Percentiles rank a stretch among this genome's conserved stretches.
Conservation (phyloP, 352 stramenopile species). For the Globisporangium viniferum region DNA sequence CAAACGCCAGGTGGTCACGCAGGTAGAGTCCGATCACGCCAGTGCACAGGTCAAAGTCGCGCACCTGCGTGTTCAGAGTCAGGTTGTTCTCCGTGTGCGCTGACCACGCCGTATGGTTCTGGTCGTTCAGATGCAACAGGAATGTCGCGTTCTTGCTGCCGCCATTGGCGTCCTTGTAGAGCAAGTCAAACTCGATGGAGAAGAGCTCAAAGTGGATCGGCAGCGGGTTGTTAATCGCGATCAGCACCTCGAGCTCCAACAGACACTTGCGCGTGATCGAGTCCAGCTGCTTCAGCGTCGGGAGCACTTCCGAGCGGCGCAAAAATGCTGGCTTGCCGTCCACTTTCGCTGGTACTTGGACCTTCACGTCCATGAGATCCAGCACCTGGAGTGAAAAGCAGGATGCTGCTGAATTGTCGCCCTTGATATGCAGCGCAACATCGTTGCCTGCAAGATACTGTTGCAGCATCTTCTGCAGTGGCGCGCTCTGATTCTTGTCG, state of each 20-base stretch:
- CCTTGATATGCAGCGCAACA: conserved; percentile 52
- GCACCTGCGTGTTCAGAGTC: conserved; percentile 46
- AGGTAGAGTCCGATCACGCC: conserved; percentile 66
- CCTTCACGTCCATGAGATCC: conserved; percentile 53
- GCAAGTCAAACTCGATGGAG: conserved; percentile 59
- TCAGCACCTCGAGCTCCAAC: conserved; percentile 61
- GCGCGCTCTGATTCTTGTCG: conserved; percentile 55
- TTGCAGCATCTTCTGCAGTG: conserved; percentile 64
- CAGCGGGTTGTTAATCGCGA: conserved; percentile 78
- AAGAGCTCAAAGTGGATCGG: conserved; percentile 77
- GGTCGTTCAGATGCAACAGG: conserved; percentile 50
- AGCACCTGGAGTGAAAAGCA: conserved; percentile 76
- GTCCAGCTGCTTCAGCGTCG: conserved; percentile 70
- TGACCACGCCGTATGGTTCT: conserved; percentile 46
- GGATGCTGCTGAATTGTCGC: conserved; percentile 37
- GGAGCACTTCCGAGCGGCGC: conserved; percentile 53
- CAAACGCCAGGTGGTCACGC: conserved; percentile 59
- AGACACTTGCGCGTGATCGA: conserved; percentile 70
- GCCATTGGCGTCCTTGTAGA: conserved; percentile 45
- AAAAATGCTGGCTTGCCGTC: conserved; percentile 69
- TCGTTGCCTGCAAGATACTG: conserved; percentile 68
- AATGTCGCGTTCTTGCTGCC: conserved; percentile 25
- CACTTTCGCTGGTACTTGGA: conserved; percentile 66
- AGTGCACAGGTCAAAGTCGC: conserved; percentile 59
- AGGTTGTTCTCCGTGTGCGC: conserved; percentile 70